Evolutionary conservation across 2,329 filamentous ascomycete genomes (phyloP).

Genomic region (Rutstroemia sp.): DNA sequence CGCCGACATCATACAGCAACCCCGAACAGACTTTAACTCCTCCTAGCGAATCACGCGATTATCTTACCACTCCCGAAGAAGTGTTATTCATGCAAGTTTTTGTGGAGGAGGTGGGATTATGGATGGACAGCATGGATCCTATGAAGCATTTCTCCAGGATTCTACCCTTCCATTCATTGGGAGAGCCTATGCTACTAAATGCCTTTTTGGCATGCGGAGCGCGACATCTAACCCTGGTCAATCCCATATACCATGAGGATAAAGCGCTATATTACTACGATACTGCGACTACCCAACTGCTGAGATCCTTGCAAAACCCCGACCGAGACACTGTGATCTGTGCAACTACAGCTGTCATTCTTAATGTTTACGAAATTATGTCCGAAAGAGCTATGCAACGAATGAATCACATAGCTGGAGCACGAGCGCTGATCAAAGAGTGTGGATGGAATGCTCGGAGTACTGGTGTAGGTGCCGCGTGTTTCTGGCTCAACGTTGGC

Average conservation of each 20-base stretch:
- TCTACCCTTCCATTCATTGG: slow-evolving; percentile 75
- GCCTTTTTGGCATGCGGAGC: slow-evolving; percentile 85
- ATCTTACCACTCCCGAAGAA: slow-evolving; percentile 68
- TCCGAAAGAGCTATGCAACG: slow-evolving; percentile 67
- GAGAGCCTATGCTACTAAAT: slow-evolving; percentile 81
- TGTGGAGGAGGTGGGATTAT: slow-evolving; percentile 79
- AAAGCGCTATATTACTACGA: slow-evolving; percentile 81
- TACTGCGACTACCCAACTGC: slow-evolving; percentile 69
- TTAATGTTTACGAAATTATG: slow-evolving; percentile 94
- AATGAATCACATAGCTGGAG: slow-evolving; percentile 87
- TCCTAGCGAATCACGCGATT: slow-evolving; percentile 46
- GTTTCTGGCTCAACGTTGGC: slow-evolving; percentile 89
- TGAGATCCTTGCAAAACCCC: slow-evolving; percentile 73
- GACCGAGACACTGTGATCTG: slow-evolving; percentile 79
- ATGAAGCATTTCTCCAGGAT: slow-evolving; percentile 80
- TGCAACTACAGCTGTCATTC: slow-evolving; percentile 76
- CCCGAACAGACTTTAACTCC: slow-evolving; percentile 30
- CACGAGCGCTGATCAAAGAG: slow-evolving; percentile 78
- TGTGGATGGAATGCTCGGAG: slow-evolving; percentile 81
- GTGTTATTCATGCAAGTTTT: slow-evolving; percentile 88
- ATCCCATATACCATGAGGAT: slow-evolving; percentile 63
- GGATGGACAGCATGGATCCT: slow-evolving; percentile 90
- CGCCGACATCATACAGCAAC: slow-evolving; percentile 31
- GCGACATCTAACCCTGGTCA: slow-evolving; percentile 67
- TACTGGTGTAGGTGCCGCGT: slow-evolving; percentile 73